Conservation (phyloP, 2,329 filamentous ascomycete genomes). For the Periconia sp. region DNA sequence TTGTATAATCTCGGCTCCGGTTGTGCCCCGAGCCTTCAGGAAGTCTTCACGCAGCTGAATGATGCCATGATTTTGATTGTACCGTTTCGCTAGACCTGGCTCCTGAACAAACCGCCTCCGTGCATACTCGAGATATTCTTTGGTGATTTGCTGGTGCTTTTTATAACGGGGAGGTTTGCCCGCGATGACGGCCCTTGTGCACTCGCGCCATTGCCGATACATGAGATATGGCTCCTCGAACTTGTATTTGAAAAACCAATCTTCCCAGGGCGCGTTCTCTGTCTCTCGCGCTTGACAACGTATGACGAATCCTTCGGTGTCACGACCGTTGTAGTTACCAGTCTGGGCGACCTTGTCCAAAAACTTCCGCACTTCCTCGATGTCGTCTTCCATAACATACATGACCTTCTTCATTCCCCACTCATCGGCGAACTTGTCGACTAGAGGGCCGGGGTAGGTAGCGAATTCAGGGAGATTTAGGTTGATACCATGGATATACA, state of each 20-base stretch:
- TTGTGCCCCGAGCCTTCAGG: slow-evolving; percentile 77
- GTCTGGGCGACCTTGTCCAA: slow-evolving; percentile 84
- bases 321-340: slow-evolving; percentile 84
- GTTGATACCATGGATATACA: slow-evolving; percentile 96
- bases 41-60: slow-evolving; percentile 90
- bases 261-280: slow-evolving; percentile 61
- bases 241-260: slow-evolving; percentile 99
- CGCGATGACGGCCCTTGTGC: slow-evolving; percentile 83
- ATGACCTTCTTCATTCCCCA: slow-evolving; percentile 95
- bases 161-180: slow-evolving; percentile 74
- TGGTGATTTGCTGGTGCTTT: slow-evolving; percentile 87
- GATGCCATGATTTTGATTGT: slow-evolving; percentile 90
- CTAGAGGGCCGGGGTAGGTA: slow-evolving; percentile 79
- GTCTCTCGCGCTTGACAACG: slow-evolving; percentile 72
- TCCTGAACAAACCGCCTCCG: slow-evolving; percentile 71
- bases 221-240: slow-evolving; percentile 98
- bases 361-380: slow-evolving; percentile 74
- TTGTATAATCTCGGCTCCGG: slow-evolving; percentile 84
- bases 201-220: slow-evolving; percentile 98
- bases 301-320: slow-evolving; percentile 96
- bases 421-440: slow-evolving; percentile 83
- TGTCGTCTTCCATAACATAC: slow-evolving; percentile 73
- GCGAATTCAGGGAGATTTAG: slow-evolving; percentile 90
- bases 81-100: slow-evolving; percentile 67
- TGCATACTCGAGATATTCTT: slow-evolving; percentile 85